These are phyloP conservation scores for Rhodotorula sp. DNA, from an alignment of 1,284 basidiomycete genomes.

Conservation along the genomic window DNA sequence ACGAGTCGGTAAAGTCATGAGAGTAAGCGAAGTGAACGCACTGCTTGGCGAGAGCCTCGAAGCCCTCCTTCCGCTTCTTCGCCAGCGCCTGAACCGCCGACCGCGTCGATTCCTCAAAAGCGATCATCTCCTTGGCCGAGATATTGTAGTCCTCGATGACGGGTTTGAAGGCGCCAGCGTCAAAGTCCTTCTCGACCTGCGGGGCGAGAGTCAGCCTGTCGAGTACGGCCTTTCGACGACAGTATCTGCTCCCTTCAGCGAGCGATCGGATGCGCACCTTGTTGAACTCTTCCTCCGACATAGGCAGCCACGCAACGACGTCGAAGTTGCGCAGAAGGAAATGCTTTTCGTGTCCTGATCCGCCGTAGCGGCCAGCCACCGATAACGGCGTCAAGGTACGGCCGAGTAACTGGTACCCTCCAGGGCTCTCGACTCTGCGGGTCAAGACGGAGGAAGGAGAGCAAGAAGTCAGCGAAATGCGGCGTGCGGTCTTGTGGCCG, in stretches of 20 bases:
- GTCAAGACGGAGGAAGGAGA: no score
- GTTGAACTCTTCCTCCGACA: slow-evolving; percentile 42
- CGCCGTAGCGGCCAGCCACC: slow-evolving; percentile 14
- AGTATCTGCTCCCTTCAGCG: not conserved
- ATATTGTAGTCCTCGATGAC: slow-evolving; percentile 50
- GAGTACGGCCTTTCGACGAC: no score
- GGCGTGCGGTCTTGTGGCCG: no score
- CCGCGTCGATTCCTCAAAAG: slow-evolving; percentile 8
- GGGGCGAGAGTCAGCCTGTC: not conserved
- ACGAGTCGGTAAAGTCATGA: no score
- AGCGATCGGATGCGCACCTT: not conserved
- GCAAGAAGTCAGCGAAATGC: not conserved
- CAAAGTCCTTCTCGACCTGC: slow-evolving; percentile 61
- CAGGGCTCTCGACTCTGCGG: slow-evolving; percentile 56
- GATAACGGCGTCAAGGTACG: slow-evolving; percentile 56
- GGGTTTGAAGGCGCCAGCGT: slow-evolving; percentile 62
- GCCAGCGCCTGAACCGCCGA: slow-evolving; percentile 2
- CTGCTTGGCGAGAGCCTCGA: slow-evolving; percentile 15
- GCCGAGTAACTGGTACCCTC: slow-evolving; percentile 64
- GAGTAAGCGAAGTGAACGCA: not conserved
- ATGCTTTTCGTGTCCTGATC: slow-evolving; percentile 10
- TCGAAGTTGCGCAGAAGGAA: slow-evolving; percentile 62
- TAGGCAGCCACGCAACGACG: slow-evolving; percentile 55
- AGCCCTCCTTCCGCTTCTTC: slow-evolving; percentile 4
- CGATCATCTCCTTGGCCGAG: slow-evolving; percentile 24